A percentile compares a stretch with the other conserved stretches of the same genome.
These are phyloP conservation scores for Halteria grandinella DNA, from an alignment of 73 alveolate species.

Conservation along the genomic window DNA sequence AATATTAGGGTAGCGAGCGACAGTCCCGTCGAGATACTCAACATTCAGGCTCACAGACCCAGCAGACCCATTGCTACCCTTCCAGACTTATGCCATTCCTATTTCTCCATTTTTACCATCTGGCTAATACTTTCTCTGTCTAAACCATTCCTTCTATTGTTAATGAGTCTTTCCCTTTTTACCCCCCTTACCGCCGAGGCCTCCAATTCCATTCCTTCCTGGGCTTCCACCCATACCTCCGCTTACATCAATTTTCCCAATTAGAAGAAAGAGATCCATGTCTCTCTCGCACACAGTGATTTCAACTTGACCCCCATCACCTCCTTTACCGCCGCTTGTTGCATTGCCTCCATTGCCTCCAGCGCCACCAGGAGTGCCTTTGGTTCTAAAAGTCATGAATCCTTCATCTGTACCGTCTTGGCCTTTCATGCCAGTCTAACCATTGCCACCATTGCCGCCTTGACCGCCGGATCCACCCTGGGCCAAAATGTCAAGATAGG, in stretches of 20 bases:
- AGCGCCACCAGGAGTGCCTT: slow-evolving; percentile 35
- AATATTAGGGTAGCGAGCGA: background rate
- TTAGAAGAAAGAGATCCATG: slow-evolving; percentile 10
- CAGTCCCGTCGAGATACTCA: slow-evolving; percentile 9
- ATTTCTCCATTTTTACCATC: slow-evolving; percentile 9
- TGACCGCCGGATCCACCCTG: slow-evolving; percentile 30
- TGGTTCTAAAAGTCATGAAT: background rate
- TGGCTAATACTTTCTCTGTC: slow-evolving; percentile 27
- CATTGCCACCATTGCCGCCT: slow-evolving; percentile 41
- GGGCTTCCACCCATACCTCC: slow-evolving; percentile 20
- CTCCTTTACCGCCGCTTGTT: slow-evolving; percentile 32
- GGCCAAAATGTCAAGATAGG: slow-evolving; percentile 17
- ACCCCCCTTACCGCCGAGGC: slow-evolving; percentile 39
- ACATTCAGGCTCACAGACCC: slow-evolving; percentile 9
- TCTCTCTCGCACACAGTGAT: slow-evolving; percentile 17
- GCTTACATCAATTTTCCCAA: background rate
- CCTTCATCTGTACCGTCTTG: slow-evolving; percentile 27
- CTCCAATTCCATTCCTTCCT: slow-evolving; percentile 17
- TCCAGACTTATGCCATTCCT: background rate
- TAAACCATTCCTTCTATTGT: slow-evolving; percentile 19
- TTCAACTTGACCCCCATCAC: slow-evolving; percentile 27
- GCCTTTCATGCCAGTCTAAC: slow-evolving; percentile 8
- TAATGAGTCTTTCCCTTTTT: slow-evolving; percentile 31
- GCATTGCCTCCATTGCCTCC: slow-evolving; percentile 48
- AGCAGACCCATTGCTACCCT: slow-evolving; percentile 24